Evolutionary conservation across 495 filamentous ascomycete species (phyloP).

Genomic region (Penicillium macrosclerotiorum): DNA sequence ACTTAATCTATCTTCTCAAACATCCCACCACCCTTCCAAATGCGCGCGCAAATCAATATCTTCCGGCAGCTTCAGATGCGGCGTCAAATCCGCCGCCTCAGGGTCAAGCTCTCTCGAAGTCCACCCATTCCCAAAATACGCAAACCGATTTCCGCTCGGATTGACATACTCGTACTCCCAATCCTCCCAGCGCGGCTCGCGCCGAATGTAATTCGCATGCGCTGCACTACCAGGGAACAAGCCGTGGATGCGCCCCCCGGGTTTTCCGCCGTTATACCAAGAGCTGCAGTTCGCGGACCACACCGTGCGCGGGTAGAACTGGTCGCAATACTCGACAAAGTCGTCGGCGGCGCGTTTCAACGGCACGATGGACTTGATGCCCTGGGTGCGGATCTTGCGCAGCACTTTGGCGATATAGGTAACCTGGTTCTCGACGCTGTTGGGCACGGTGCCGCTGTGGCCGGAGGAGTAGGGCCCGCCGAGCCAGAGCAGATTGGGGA

Average conservation of each 20-base stretch:
- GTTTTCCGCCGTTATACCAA: conserved; percentile 66
- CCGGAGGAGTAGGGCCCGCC: conserved; percentile 50
- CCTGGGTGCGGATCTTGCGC: conserved; percentile 61
- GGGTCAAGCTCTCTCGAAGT: conserved; percentile 39
- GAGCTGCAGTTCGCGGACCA: conserved; percentile 60
- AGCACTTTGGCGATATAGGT: conserved; percentile 62
- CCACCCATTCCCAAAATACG: conserved; percentile 58
- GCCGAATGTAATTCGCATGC: conserved; percentile 53
- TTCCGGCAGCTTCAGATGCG: conserved; percentile 46
- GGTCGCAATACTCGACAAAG: conserved; percentile 59
- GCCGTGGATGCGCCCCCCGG: conserved; percentile 56
- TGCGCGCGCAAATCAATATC: conserved; percentile 46
- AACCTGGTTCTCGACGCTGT: conserved; percentile 54
- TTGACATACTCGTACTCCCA: conserved; percentile 61
- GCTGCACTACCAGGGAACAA: conserved; percentile 66
- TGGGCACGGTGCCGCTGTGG: conserved; percentile 50
- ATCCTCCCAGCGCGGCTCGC: conserved; percentile 70
- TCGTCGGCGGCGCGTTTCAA: conserved; percentile 56
- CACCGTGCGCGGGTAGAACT: conserved; percentile 61
- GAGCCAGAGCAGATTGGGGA: conserved; percentile 63
- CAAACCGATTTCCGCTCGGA: conserved; percentile 52
- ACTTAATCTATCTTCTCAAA: conserved; percentile 22
- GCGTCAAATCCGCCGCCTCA: conserved; percentile 40
- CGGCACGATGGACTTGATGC: conserved; percentile 58
- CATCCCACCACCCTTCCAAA: conserved; percentile 55